Evolutionary conservation across 768 basidiomycete genomes (phyloP).

Genomic region (Tricholoma flavovirens): DNA sequence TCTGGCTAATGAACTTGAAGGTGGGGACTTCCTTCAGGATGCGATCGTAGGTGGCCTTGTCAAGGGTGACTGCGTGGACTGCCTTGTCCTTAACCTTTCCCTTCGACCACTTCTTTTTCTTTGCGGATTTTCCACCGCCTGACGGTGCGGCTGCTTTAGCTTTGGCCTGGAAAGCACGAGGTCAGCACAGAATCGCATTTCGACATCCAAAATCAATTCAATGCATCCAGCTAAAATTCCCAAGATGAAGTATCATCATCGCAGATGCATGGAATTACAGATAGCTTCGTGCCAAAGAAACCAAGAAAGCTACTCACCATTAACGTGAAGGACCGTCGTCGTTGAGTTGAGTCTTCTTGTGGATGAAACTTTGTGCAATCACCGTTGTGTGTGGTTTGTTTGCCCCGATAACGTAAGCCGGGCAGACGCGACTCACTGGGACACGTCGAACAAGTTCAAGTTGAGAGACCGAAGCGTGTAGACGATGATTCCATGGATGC

Average conservation of each 20-base stretch:
- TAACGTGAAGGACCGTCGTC: constrained; percentile 36
- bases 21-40: constrained; percentile 98
- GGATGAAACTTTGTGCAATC: constrained; percentile 15
- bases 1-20: constrained; percentile 97
- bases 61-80: constrained; percentile 90
- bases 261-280: not conserved
- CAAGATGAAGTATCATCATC: not conserved
- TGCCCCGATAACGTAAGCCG: constrained; percentile 28
- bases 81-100: constrained; percentile 99
- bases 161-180: constrained; percentile 43
- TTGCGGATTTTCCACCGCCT: constrained; percentile 80
- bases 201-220: constrained; percentile 27
- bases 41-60: constrained; percentile 89
- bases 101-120: constrained; percentile 99
- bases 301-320: constrained; percentile 34
- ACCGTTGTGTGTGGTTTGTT: constrained; percentile 35
- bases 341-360: constrained; percentile 24
- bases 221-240: constrained; percentile 33
- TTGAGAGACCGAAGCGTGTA: no score
- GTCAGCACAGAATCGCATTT: constrained; percentile 15
- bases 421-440: no score
- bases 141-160: constrained; percentile 75
- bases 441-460: constrained; percentile 28
- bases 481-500: constrained; percentile 47
- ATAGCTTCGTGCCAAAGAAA: not conserved